Evolutionary conservation across 2,329 filamentous ascomycete genomes (phyloP).

Genomic region (Mycogone perniciosa): DNA sequence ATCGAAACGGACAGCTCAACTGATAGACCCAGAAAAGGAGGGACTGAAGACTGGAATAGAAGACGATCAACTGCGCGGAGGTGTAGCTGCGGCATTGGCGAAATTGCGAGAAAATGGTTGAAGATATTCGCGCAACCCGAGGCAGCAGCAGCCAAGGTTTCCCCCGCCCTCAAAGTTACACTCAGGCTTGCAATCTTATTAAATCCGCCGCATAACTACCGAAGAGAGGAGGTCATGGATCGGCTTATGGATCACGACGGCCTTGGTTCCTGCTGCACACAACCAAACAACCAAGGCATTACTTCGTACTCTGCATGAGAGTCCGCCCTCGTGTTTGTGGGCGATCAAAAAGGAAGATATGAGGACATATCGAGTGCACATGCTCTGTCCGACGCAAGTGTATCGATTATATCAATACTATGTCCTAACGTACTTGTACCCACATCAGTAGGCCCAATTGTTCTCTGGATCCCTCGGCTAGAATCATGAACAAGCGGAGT

Average conservation of each 20-base stretch:
- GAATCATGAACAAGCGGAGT: no score
- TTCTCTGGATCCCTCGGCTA: no score
- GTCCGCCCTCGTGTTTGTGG: no score
- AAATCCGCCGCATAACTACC: constrained; percentile 10
- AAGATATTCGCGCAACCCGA: background rate
- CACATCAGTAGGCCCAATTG: no score
- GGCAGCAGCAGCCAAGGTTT: background rate
- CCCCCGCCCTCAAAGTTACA: background rate
- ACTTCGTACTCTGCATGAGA: background rate
- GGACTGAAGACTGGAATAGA: constrained; percentile 16
- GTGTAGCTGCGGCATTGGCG: constrained; percentile 55
- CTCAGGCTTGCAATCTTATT: background rate
- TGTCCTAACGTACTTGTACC: no score
- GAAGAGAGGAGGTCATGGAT: background rate
- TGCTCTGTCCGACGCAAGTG: no score
- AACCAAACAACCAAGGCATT: constrained; percentile 3
- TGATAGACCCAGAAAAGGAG: constrained; percentile 13
- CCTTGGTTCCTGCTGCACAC: no score
- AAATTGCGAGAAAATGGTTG: constrained; percentile 43
- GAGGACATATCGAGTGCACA: no score
- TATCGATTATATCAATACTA: no score
- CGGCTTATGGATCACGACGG: background rate
- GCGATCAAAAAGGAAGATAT: no score
- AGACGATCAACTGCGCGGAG: constrained; percentile 43
- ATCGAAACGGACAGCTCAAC: constrained; percentile 34